phyloP scores from a whole-genome alignment of 257 asterid species.

The Solanum chiquidenum region DNA sequence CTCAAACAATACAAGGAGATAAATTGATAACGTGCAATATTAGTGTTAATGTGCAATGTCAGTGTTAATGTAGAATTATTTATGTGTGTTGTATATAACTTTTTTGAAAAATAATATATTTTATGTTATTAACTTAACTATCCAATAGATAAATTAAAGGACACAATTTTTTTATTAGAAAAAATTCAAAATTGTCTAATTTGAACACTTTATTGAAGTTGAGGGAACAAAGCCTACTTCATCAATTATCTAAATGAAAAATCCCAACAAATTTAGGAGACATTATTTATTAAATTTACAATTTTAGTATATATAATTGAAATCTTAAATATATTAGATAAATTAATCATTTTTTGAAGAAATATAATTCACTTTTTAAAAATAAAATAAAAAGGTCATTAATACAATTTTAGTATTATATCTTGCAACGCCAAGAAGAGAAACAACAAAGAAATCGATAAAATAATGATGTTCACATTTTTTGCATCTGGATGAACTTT shows the following conservation, averaged over 20 bases:
- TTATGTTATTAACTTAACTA: too few relatives aligned
- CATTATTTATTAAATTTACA: neutral
- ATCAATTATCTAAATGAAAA: neutral
- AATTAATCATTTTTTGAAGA: neutral
- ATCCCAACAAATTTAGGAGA: neutral
- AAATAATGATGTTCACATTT: neutral
- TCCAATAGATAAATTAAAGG: too few relatives aligned
- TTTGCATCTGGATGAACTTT: neutral
- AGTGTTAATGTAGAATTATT: neutral
- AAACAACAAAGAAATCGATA: neutral
- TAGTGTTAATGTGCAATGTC: neutral
- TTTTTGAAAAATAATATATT: too few relatives aligned
- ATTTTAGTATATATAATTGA: neutral
- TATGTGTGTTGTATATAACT: neutral
- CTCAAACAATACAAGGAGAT: neutral
- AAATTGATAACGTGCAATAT: neutral
- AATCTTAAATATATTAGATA: neutral
- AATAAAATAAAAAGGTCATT: neutral
- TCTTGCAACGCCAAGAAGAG: neutral
- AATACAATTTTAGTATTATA: neutral
- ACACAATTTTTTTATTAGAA: too few relatives aligned
- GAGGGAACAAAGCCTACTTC: neutral
- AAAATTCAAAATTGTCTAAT: too few relatives aligned
- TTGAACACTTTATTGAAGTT: neutral
- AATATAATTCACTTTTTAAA: neutral